Conservation (phyloP, 805 yeast genomes). For the Starmerella scarabaei region DNA sequence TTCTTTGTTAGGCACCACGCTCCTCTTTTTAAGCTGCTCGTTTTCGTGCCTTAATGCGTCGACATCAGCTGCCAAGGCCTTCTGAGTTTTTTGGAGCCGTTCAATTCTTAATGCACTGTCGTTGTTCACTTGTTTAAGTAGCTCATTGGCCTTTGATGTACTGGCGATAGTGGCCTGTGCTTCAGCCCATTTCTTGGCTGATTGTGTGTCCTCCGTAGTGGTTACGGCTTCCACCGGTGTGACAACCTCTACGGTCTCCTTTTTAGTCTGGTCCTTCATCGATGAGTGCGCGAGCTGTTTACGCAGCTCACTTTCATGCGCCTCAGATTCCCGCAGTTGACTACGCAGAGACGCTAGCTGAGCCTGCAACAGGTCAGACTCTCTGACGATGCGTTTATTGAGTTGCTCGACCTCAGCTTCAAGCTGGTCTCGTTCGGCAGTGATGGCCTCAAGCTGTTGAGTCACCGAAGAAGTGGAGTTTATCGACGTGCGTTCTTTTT, state of each 20-base stretch:
- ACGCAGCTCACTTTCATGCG: slow-evolving; percentile 10
- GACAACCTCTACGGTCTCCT: not conserved
- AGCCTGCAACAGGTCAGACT: slow-evolving; percentile 47
- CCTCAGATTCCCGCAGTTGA: slow-evolving; percentile 16
- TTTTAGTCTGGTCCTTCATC: not conserved
- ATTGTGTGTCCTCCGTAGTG: not conserved
- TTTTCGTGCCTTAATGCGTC: slow-evolving; percentile 23
- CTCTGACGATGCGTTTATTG: slow-evolving; percentile 47
- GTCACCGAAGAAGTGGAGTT: slow-evolving; percentile 42
- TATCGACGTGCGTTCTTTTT: slow-evolving; percentile 48
- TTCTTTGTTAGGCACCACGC: slow-evolving; percentile 8
- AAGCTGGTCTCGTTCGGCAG: slow-evolving; percentile 49
- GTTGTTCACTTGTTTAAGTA: slow-evolving; percentile 27
- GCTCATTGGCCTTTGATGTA: slow-evolving; percentile 24
- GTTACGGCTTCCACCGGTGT: not conserved
- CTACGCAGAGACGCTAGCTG: slow-evolving; percentile 23
- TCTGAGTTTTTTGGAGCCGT: slow-evolving; percentile 27
- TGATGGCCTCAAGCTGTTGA: slow-evolving; percentile 36
- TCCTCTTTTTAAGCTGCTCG: slow-evolving; percentile 8
- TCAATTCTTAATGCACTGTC: slow-evolving; percentile 29
- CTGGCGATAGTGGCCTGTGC: slow-evolving; percentile 18
- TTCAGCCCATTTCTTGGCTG: slow-evolving; percentile 4
- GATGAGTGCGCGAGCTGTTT: slow-evolving; percentile 3
- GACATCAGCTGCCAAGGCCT: slow-evolving; percentile 26
- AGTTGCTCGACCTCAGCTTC: slow-evolving; percentile 41